Evolutionary conservation across 768 basidiomycete genomes (phyloP), one percentile per base, ranked within the genome.

Genomic region (Flagelloscypha sp.): DNA sequence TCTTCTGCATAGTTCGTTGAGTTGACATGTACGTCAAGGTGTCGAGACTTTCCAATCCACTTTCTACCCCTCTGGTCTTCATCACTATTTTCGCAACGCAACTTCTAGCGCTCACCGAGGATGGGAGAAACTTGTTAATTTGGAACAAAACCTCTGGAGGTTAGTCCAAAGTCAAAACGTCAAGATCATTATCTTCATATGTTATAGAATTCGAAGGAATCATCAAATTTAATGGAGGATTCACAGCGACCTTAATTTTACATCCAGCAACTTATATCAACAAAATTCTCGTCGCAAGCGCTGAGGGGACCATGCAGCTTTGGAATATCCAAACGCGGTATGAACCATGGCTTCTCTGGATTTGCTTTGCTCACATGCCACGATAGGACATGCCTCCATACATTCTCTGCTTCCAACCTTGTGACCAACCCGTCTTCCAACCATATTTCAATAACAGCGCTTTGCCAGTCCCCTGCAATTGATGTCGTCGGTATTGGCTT

Each of bases 241-340:
- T 98, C 56, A 82, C 79, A 2, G 93, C 93, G n/a, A 83, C 76
- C 4, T 70, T 68, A 18, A 63, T 95, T 27, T 67, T 95, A 5
- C 95, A 99, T 54, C 95, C 95, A 2, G 82, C 90, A 1, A 98
- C 95, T 9, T 98, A 98, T 58, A 57, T 99, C 33, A 98, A 99
- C 66, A 99, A 99, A 62, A 68, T 98, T 1, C 66, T 98, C 1
- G 74, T 98, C 8, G 76, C 81, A 3, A 86, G 88, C 48, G 71
- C 63, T 37, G 71, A 92, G 55, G 95, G 95, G 3, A 63, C 60
- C 27, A 59, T 98, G 48, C 86, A 95, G 41, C 59, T 99, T n/a
- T 98, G 90, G 90, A 99, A 98, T 56, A 77, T 89, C 43, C 71
- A 79, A 6, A 81, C 90, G 8, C 72, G 74, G 88, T 88, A 38